These are phyloP conservation scores for Amborella trichopoda DNA, from an alignment of 164 flowering plant genomes.

Conservation along the genomic window DNA sequence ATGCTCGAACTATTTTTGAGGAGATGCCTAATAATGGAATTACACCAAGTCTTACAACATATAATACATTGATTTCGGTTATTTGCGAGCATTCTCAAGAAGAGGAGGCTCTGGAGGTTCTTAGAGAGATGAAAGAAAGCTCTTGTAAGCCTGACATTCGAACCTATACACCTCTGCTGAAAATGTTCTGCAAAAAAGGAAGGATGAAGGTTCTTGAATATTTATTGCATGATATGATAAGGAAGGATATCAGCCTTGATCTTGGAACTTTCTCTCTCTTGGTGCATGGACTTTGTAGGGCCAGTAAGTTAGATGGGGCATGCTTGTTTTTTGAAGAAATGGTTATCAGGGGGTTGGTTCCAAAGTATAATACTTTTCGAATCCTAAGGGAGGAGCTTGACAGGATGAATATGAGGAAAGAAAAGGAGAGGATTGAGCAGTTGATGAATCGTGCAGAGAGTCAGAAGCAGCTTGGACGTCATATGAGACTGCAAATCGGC, in stretches of 20 bases:
- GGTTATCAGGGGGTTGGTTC: conserved; percentile 40
- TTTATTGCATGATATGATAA: conserved; percentile 44
- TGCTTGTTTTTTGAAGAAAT: conserved; percentile 45
- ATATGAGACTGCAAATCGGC: too few relatives aligned
- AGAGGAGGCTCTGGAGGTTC: conserved; percentile 37
- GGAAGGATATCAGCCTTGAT: conserved; percentile 38
- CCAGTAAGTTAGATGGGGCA: conserved; percentile 36
- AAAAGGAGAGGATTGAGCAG: conserved; percentile 24
- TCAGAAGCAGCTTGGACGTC: conserved; percentile 6
- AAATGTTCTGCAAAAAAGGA: conserved; percentile 46
- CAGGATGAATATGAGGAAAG: conserved; percentile 24
- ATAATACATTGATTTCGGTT: conserved; percentile 40
- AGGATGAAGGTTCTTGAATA: conserved; percentile 43
- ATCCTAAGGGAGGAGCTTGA: conserved; percentile 31
- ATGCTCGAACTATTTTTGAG: conserved; percentile 30
- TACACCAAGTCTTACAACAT: conserved; percentile 29
- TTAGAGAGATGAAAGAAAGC: conserved; percentile 37
- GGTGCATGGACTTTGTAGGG: conserved; percentile 33
- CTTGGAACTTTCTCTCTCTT: conserved; percentile 37
- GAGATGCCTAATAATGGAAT: conserved; percentile 42
- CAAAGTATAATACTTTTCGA: conserved; percentile 17
- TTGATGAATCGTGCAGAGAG: conserved; percentile 23
- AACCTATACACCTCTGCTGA: conserved; percentile 47
- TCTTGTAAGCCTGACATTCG: conserved; percentile 38
- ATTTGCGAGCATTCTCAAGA: conserved; percentile 41